Conservation (phyloP, 257 asterid species). For the Catharanthus roseus region DNA sequence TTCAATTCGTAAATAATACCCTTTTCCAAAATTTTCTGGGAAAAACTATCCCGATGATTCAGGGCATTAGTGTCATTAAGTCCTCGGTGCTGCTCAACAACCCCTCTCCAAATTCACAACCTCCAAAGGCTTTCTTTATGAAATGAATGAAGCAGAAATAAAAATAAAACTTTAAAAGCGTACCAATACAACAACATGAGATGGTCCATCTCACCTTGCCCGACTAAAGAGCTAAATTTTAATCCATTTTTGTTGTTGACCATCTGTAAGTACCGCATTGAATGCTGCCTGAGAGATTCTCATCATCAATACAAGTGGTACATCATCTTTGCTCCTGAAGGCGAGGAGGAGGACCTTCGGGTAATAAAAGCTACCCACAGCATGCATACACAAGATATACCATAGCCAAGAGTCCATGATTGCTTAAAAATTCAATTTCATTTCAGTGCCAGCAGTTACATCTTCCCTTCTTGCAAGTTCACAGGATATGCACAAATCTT, state of each 20-base stretch:
- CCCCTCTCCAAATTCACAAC: conserved; percentile 14
- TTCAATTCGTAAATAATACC: background rate
- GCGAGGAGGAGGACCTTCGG: conserved; percentile 14
- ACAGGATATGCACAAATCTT: conserved; percentile 31
- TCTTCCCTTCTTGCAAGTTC: conserved; percentile 15
- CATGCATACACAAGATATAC: conserved; percentile 13
- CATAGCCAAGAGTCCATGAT: conserved; percentile 12
- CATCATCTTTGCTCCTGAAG: conserved; percentile 17
- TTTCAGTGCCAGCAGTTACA: conserved; percentile 9
- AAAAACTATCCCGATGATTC: conserved; percentile 11
- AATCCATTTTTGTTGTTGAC: conserved; percentile 7
- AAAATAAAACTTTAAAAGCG: conserved; percentile 13
- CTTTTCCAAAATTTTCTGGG: conserved; percentile 7
- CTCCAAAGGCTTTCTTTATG: conserved; percentile 14
- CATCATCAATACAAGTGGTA: conserved; percentile 2
- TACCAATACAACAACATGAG: conserved; percentile 24
- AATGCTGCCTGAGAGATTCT: conserved; percentile 11
- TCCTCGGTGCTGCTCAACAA: conserved; percentile 16
- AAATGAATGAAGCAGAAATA: conserved; percentile 29
- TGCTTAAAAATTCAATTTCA: conserved; percentile 8
- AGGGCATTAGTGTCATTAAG: background rate
- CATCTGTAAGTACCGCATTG: conserved; percentile 9
- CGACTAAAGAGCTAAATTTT: conserved; percentile 9
- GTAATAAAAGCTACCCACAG: conserved; percentile 15
- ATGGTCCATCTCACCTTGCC: conserved; percentile 17